Evolutionary conservation across 2,329 filamentous ascomycete genomes (phyloP).

Genomic region (Aspergillus pseudonomiae): DNA sequence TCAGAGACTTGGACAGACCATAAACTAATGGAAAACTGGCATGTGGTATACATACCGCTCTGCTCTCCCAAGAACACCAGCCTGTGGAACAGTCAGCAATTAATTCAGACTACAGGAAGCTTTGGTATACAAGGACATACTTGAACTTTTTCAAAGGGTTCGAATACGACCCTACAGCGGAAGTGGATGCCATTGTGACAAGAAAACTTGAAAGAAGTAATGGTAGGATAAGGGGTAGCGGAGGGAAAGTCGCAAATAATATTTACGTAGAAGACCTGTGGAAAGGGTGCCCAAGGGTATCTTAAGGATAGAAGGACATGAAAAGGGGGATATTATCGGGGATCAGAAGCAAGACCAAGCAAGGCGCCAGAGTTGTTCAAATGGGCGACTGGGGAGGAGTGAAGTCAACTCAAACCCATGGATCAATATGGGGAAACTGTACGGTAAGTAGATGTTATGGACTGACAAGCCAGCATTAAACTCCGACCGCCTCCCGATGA

Average conservation of each 20-base stretch:
- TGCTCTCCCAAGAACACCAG: conserved; percentile 98
- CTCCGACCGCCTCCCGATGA: conserved; percentile 11
- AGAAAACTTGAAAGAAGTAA: conserved; percentile 24
- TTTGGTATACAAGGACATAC: conserved; percentile 52
- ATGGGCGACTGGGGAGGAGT: conserved; percentile 14
- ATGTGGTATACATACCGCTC: conserved; percentile 70
- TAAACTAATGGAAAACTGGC: neutral
- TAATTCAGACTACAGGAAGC: neutral
- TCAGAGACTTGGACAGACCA: conserved; percentile 19
- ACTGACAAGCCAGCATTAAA: conserved; percentile 7
- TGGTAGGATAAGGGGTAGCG: conserved; percentile 37
- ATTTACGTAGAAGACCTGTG: conserved; percentile 8
- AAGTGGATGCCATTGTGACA: conserved; percentile 73
- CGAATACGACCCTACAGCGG: conserved; percentile 82
- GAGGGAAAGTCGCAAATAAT: conserved; percentile 8
- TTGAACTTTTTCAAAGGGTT: conserved; percentile 99
- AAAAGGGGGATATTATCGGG: conserved; percentile 1
- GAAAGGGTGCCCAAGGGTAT: conserved; percentile 5
- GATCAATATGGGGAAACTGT: conserved; percentile 31
- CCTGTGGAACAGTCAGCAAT: conserved; percentile 54
- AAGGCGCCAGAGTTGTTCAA: conserved; percentile 14
- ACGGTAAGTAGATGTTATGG: conserved; percentile 4
- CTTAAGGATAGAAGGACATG: conserved; percentile 7
- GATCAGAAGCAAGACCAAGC: conserved; percentile 9
- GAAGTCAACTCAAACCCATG: conserved; percentile 23